Conservation (phyloP, 331 rosid species). For the Rhamnella rubrinervis region DNA sequence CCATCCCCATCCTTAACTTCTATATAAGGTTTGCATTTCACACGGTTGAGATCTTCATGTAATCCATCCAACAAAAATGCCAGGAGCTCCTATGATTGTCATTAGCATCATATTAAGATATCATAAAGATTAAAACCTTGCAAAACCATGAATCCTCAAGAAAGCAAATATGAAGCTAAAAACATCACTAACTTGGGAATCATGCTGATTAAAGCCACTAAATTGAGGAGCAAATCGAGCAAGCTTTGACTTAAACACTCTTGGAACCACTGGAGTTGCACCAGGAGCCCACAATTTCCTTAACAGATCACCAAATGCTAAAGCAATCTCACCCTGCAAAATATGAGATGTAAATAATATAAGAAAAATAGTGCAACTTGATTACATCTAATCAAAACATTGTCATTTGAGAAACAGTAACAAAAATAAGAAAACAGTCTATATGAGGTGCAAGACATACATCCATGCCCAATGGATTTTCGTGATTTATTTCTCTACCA, state of each 20-base stretch:
- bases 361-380: slow-evolving; percentile 13
- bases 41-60: slow-evolving; percentile 98
- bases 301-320: slow-evolving; percentile 89
- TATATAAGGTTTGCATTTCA: slow-evolving; percentile 87
- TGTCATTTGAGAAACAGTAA: background rate
- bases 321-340: slow-evolving; percentile 95
- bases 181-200: slow-evolving; percentile 85
- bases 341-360: slow-evolving; percentile 20
- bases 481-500: slow-evolving; percentile 82
- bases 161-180: slow-evolving; percentile 31
- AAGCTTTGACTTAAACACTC: slow-evolving; percentile 84
- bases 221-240: slow-evolving; percentile 97
- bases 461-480: slow-evolving; percentile 94
- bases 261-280: slow-evolving; percentile 82
- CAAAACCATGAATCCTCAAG: slow-evolving; percentile 22
- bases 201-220: slow-evolving; percentile 99
- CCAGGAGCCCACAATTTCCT: slow-evolving; percentile 99
- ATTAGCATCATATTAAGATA: slow-evolving; percentile 18
- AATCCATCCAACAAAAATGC: slow-evolving; percentile 98
- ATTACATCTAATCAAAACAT: background rate
- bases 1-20: slow-evolving; percentile 93
- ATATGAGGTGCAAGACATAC: slow-evolving; percentile 48
- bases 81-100: slow-evolving; percentile 72
- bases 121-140: slow-evolving; percentile 12
- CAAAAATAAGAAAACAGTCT: slow-evolving; percentile 2